phyloP scores from a whole-genome alignment of 495 filamentous ascomycete species.

The Aspergillus sclerotiicarbonarius region DNA sequence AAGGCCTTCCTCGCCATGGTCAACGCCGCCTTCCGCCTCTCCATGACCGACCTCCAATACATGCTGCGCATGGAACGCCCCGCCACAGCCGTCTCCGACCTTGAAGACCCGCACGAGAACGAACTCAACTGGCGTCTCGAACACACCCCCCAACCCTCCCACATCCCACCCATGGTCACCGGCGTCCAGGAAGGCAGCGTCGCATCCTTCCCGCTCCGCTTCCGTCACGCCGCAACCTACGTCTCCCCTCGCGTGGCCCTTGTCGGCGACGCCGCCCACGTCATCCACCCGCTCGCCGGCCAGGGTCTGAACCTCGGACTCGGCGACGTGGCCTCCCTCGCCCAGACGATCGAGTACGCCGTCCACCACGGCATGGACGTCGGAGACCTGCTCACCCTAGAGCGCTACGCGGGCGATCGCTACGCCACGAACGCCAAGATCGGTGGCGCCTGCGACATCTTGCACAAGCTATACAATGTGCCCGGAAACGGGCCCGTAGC shows the following conservation, averaged over 20 bases:
- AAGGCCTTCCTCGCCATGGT: slow-evolving; percentile 81
- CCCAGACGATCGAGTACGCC: slow-evolving; percentile 69
- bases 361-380: slow-evolving; percentile 84
- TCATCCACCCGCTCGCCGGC: slow-evolving; percentile 89
- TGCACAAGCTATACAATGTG: slow-evolving; percentile 87
- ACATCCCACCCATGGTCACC: slow-evolving; percentile 57
- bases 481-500: slow-evolving; percentile 70
- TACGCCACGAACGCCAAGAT: slow-evolving; percentile 82
- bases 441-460: slow-evolving; percentile 84
- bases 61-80: slow-evolving; percentile 62
- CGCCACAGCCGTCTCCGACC: slow-evolving; percentile 14
- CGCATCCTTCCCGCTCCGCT: slow-evolving; percentile 84
- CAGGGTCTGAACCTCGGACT: slow-evolving; percentile 95
- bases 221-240: slow-evolving; percentile 91
- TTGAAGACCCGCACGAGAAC: slow-evolving; percentile 51
- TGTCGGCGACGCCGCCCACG: slow-evolving; percentile 92
- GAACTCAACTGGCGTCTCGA: slow-evolving; percentile 81
- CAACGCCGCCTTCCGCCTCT: slow-evolving; percentile 89
- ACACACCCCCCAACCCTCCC: slow-evolving; percentile 55
- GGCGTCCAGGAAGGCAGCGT: slow-evolving; percentile 76
- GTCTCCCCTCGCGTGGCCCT: slow-evolving; percentile 84
- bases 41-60: slow-evolving; percentile 73
- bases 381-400: slow-evolving; percentile 68
- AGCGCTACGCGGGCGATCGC: slow-evolving; percentile 73
- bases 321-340: slow-evolving; percentile 77